phyloP scores from a whole-genome alignment of 2,329 filamentous ascomycete species.

The Ophioceras dolichostomum region DNA sequence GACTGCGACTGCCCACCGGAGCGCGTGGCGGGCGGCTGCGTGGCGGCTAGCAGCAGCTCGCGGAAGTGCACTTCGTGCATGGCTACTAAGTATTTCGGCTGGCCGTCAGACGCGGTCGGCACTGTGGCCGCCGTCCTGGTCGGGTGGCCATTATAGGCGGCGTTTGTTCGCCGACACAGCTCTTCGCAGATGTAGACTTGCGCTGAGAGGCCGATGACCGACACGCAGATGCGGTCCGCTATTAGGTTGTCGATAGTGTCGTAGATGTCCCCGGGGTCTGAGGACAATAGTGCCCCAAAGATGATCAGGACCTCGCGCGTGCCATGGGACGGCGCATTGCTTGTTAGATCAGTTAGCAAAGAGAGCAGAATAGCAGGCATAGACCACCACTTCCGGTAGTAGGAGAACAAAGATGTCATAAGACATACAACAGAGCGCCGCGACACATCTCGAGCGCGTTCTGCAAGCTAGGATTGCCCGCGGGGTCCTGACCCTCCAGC shows the following conservation, averaged over 20 bases:
- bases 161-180: slow-evolving; percentile 78
- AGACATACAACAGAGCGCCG: slow-evolving; percentile 66
- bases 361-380: no score
- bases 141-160: no score
- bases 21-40: slow-evolving; percentile 77
- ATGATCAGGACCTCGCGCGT: slow-evolving; percentile 88
- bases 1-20: slow-evolving; percentile 46
- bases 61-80: slow-evolving; percentile 79
- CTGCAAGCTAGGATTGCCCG: slow-evolving; percentile 72
- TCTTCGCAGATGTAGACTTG: slow-evolving; percentile 88
- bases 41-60: slow-evolving; percentile 78
- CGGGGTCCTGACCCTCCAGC: slow-evolving; percentile 53
- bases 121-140: no score
- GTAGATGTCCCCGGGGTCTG: slow-evolving; percentile 91
- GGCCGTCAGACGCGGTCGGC: slow-evolving; percentile 21
- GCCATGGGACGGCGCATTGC: slow-evolving; percentile 84
- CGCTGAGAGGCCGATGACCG: slow-evolving; percentile 80
- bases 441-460: slow-evolving; percentile 94
- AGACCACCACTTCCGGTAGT: no score
- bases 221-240: slow-evolving; percentile 72
- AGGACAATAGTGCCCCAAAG: slow-evolving; percentile 80
- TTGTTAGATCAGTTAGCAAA: slow-evolving; percentile 20
- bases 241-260: slow-evolving; percentile 73
- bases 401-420: background rate
- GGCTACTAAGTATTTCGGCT: slow-evolving; percentile 63